phyloP scores from a whole-genome alignment of 208 protist species.

The Acanthamoeba castellanii region DNA sequence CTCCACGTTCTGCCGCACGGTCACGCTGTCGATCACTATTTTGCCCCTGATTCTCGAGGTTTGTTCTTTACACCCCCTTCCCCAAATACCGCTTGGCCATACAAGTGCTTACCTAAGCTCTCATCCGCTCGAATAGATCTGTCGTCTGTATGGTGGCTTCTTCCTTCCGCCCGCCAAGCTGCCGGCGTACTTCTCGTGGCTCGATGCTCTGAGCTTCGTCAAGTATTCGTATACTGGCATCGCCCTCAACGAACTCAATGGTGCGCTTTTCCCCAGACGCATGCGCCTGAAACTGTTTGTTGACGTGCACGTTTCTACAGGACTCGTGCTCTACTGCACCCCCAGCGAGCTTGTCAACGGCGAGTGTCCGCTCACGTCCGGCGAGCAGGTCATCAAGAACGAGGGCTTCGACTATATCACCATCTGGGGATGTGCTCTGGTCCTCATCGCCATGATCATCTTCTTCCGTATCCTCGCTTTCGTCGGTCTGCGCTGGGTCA shows the following conservation, averaged over 20 bases:
- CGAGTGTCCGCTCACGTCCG: neutral
- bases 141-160: constrained; percentile 74
- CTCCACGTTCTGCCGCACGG: constrained; percentile 74
- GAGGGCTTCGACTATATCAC: constrained; percentile 65
- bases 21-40: constrained; percentile 68
- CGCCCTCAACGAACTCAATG: constrained; percentile 63
- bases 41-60: constrained; percentile 49
- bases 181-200: constrained; percentile 73
- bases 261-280: neutral
- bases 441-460: constrained; percentile 74
- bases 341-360: constrained; percentile 6
- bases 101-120: neutral
- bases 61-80: neutral
- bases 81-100: neutral
- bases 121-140: neutral
- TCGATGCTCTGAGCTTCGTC: constrained; percentile 74
- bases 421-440: constrained; percentile 73
- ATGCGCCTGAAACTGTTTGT: neutral
- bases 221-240: constrained; percentile 68
- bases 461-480: constrained; percentile 67
- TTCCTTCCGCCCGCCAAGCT: constrained; percentile 49
- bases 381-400: constrained; percentile 22
- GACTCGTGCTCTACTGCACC: constrained; percentile 48
- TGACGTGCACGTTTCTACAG: neutral
- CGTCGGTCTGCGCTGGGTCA: constrained; percentile 64